A percentile compares a stretch with the other conserved stretches of the same genome.
Conservation (phyloP, 345 rosid genomes). For the Aethionema arabicum region DNA sequence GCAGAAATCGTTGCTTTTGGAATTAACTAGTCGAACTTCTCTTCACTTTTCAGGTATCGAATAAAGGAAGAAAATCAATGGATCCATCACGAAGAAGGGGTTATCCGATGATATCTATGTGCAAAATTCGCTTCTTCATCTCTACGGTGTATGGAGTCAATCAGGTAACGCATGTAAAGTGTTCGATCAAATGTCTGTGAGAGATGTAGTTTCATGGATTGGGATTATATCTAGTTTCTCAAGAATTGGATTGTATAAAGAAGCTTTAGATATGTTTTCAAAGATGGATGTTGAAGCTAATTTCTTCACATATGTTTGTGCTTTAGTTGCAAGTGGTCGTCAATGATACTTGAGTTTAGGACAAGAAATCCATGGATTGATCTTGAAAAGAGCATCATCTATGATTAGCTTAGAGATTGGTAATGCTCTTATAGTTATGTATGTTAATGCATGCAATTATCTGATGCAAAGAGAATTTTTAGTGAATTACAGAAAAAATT, state of each 20-base stretch:
- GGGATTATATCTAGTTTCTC: conserved; percentile 41
- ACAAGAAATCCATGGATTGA: conserved; percentile 41
- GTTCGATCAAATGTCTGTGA: conserved; percentile 51
- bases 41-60: conserved; percentile 35
- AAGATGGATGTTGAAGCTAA: conserved; percentile 43
- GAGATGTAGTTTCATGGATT: conserved; percentile 54
- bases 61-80: conserved; percentile 41
- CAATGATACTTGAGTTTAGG: conserved; percentile 40
- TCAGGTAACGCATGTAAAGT: conserved; percentile 32
- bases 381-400: conserved; percentile 27
- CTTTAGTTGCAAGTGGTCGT: conserved; percentile 44
- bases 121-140: conserved; percentile 44
- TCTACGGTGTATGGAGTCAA: conserved; percentile 35
- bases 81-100: conserved; percentile 35
- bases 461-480: conserved; percentile 44
- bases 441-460: conserved; percentile 43
- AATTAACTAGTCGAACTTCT: too few species aligned
- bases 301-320: conserved; percentile 40
- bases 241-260: conserved; percentile 40
- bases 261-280: conserved; percentile 41
- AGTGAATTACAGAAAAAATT: conserved; percentile 39
- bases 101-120: conserved; percentile 35
- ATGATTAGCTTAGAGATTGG: conserved; percentile 35
- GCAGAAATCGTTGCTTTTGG: too few species aligned
- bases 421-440: conserved; percentile 53